phyloP scores from a whole-genome alignment of 768 basidiomycete genomes.

The Lactarius tabidus region DNA sequence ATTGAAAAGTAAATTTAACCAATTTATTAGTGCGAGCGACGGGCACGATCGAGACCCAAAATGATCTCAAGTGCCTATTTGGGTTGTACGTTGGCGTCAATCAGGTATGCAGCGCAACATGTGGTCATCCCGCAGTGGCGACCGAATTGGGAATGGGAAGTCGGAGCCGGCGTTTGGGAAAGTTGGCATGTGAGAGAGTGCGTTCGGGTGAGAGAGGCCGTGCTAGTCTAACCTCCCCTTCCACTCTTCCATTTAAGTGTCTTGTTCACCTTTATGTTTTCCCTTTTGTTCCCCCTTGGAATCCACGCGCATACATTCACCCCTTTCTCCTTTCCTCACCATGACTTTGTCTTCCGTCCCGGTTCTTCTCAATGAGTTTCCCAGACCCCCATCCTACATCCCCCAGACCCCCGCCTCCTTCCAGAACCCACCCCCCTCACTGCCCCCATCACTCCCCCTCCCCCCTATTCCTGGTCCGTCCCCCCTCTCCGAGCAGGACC shows the following conservation, averaged over 20 bases:
- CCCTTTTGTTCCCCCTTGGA: not conserved
- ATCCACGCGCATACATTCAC: conserved; percentile 9
- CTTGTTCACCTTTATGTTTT: not conserved
- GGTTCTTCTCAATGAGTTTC: conserved; percentile 33
- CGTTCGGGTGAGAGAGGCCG: not conserved
- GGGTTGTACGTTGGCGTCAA: not conserved
- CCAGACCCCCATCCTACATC: conserved; percentile 34
- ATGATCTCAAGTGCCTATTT: not conserved
- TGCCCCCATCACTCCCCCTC: conserved; percentile 54
- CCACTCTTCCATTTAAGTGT: not conserved
- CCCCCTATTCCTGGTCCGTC: conserved; percentile 66
- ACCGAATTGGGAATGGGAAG: not conserved
- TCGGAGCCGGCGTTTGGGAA: not conserved
- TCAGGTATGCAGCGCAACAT: not conserved
- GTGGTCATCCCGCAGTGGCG: too few relatives aligned
- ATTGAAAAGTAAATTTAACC: not conserved
- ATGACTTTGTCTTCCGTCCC: conserved; percentile 25
- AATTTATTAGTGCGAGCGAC: not conserved
- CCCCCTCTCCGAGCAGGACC: conserved; percentile 48
- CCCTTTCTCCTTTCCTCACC: not conserved
- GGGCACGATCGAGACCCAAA: not conserved
- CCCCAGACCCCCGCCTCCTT: conserved; percentile 27
- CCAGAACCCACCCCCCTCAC: conserved; percentile 52
- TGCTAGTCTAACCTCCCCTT: not conserved
- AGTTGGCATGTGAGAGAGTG: not conserved